These are phyloP conservation scores for Starmerella etchellsii DNA, from an alignment of 805 yeast genomes.

Conservation along the genomic window DNA sequence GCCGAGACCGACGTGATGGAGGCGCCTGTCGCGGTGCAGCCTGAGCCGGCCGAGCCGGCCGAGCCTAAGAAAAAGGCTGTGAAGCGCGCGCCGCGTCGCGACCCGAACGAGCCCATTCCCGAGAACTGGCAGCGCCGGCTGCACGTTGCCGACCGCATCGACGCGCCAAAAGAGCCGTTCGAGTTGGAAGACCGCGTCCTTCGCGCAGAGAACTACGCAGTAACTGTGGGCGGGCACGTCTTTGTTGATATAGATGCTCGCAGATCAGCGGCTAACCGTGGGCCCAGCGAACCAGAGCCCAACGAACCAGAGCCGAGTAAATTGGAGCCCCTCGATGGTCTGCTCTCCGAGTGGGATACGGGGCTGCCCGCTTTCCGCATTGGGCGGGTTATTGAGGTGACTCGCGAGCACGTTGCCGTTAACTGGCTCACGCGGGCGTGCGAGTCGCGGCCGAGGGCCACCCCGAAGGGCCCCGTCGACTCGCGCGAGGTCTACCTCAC, in stretches of 20 bases:
- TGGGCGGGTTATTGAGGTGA: slow-evolving; percentile 51
- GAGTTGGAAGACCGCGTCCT: neutral
- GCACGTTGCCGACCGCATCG: slow-evolving; percentile 20
- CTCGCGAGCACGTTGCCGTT: slow-evolving; percentile 36
- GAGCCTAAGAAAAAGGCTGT: neutral
- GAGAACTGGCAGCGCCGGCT: slow-evolving; percentile 25
- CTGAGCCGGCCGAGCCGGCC: neutral
- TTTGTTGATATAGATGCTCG: slow-evolving; percentile 2
- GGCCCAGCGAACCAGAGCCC: neutral
- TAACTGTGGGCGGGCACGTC: slow-evolving; percentile 13
- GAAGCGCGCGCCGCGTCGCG: slow-evolving; percentile 1
- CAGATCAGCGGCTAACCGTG: neutral
- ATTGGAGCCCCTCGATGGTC: neutral
- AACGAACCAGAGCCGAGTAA: neutral
- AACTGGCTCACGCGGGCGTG: slow-evolving; percentile 89
- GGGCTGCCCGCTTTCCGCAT: slow-evolving; percentile 90
- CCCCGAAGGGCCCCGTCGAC: slow-evolving; percentile 47
- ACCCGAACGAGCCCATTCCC: slow-evolving; percentile 13
- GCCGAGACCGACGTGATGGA: slow-evolving; percentile 2
- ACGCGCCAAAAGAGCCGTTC: neutral
- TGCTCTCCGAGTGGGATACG: slow-evolving; percentile 32
- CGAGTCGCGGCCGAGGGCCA: slow-evolving; percentile 37
- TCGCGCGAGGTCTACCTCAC: slow-evolving; percentile 71
- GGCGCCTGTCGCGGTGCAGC: neutral
- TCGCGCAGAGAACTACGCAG: neutral